Evolutionary conservation across 495 filamentous ascomycete genomes (phyloP).

Genomic region (Trichocladium antarcticum): DNA sequence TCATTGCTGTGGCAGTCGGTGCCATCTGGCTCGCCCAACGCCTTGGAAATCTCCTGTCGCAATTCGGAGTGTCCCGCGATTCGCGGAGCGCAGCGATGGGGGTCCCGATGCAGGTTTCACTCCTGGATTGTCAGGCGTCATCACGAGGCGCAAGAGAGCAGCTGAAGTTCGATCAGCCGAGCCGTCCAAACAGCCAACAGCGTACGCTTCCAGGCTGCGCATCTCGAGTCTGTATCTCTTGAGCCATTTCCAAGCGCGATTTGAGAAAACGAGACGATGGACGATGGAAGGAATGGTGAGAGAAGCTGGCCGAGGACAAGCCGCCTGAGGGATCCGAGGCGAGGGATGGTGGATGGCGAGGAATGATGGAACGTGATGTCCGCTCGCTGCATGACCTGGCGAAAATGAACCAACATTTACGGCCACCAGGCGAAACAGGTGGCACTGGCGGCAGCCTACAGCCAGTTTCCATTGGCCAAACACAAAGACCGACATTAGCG

Average conservation of each 20-base stretch:
- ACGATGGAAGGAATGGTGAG: too few species aligned
- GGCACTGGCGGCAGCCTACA: background rate
- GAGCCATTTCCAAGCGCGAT: background rate
- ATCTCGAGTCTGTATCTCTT: too few species aligned
- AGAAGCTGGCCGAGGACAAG: too few species aligned
- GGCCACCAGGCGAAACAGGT: background rate
- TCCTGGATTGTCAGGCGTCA: conserved; percentile 1
- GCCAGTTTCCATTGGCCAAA: background rate
- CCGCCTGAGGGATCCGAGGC: background rate
- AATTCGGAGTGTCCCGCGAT: background rate
- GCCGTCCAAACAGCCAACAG: background rate
- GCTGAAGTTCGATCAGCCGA: background rate
- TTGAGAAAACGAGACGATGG: background rate
- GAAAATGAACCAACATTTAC: background rate
- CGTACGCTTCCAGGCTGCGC: too few species aligned
- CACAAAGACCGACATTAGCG: conserved; percentile 1
- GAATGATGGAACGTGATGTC: background rate
- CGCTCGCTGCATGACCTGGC: too few species aligned
- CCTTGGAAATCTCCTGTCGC: background rate
- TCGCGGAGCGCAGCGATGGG: background rate
- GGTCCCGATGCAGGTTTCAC: background rate
- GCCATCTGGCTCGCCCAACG: background rate
- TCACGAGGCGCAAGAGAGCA: background rate
- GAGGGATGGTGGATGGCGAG: background rate
- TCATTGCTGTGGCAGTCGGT: background rate